These are phyloP conservation scores for Myriosclerotinia duriaeana DNA, from an alignment of 2,329 filamentous ascomycete species.

Conservation along the genomic window DNA sequence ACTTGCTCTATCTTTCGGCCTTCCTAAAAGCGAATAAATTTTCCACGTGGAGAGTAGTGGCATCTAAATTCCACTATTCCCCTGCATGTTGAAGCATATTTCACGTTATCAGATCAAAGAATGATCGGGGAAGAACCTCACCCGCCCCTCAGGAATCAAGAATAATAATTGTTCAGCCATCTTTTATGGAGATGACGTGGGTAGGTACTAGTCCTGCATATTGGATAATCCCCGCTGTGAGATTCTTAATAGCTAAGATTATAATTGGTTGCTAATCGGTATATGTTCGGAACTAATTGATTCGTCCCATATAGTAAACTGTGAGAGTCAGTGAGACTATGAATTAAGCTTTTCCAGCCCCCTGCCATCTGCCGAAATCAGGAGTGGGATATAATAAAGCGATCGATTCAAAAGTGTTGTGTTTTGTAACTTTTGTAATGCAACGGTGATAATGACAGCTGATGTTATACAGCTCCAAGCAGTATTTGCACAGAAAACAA, in stretches of 20 bases:
- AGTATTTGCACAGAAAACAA: background rate
- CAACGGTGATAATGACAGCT: background rate
- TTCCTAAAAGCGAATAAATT: conserved; percentile 1
- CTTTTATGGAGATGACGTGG: conserved; percentile 9
- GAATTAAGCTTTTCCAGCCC: background rate
- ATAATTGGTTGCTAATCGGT: background rate
- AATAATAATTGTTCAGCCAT: background rate
- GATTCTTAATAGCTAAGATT: background rate
- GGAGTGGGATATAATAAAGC: background rate
- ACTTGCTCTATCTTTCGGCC: background rate
- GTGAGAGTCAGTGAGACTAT: no score
- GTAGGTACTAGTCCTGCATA: background rate
- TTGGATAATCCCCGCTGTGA: background rate
- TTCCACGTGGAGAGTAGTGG: conserved; percentile 2
- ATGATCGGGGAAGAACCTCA: background rate
- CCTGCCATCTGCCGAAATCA: background rate
- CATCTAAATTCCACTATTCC: background rate
- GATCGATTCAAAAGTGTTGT: background rate
- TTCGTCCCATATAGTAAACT: background rate
- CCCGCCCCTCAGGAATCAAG: background rate
- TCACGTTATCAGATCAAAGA: background rate
- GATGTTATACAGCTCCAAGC: background rate
- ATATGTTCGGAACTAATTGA: background rate
- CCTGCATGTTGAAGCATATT: conserved; percentile 6
- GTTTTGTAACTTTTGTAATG: background rate